These are phyloP conservation scores for Ogataea minuta DNA, from an alignment of 805 yeast genomes.

Conservation along the genomic window DNA sequence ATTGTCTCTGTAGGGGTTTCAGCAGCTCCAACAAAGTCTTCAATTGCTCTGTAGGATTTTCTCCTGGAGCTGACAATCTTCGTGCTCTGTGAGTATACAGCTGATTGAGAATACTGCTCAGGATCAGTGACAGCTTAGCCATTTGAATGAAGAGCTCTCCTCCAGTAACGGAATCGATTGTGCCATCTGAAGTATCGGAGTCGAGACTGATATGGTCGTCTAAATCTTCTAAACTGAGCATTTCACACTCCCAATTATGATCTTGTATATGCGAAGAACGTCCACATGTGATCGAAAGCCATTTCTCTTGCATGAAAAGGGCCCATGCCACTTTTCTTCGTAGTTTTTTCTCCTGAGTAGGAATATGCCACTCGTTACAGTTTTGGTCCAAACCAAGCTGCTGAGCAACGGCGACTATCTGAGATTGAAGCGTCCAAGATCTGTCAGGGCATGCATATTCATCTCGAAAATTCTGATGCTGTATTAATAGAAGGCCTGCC, in stretches of 20 bases:
- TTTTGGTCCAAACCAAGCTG: slow-evolving; percentile 48
- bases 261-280: slow-evolving; percentile 46
- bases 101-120: slow-evolving; percentile 11
- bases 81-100: slow-evolving; percentile 9
- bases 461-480: slow-evolving; percentile 32
- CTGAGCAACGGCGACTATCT: slow-evolving; percentile 38
- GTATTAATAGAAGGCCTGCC: slow-evolving; percentile 32
- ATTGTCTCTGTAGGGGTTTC: slow-evolving; percentile 12
- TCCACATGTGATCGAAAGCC: slow-evolving; percentile 43
- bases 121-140: slow-evolving; percentile 12
- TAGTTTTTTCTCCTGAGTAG: slow-evolving; percentile 45
- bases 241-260: slow-evolving; percentile 40
- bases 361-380: slow-evolving; percentile 45
- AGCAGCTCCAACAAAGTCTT: slow-evolving; percentile 11
- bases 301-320: slow-evolving; percentile 46
- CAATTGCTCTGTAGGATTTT: slow-evolving; percentile 4
- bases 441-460: slow-evolving; percentile 37
- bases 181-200: slow-evolving; percentile 24
- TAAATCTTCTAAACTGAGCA: slow-evolving; percentile 39
- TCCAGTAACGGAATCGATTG: slow-evolving; percentile 15
- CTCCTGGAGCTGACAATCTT: background rate
- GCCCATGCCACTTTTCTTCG: slow-evolving; percentile 50
- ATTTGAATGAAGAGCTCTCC: slow-evolving; percentile 18
- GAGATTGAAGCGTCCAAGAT: slow-evolving; percentile 29
- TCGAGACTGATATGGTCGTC: slow-evolving; percentile 44